A percentile compares a stretch with the other conserved stretches of the same genome.
These are phyloP conservation scores for Raffaelea albimanens DNA, from an alignment of 2,329 filamentous ascomycete species.

Conservation along the genomic window DNA sequence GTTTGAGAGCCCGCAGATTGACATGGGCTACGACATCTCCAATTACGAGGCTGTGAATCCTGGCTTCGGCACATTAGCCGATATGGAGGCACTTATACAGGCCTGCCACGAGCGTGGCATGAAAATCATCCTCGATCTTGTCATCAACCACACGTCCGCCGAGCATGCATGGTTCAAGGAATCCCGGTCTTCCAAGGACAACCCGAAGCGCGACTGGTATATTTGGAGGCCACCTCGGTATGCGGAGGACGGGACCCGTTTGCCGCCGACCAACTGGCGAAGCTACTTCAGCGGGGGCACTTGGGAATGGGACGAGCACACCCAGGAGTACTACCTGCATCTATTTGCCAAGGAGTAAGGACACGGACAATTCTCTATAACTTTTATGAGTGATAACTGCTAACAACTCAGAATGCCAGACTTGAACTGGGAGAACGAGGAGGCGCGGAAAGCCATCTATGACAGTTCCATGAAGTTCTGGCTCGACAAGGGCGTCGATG, in stretches of 20 bases:
- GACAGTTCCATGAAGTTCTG: conserved; percentile 67
- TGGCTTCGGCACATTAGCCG: conserved; percentile 51
- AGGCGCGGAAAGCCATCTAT: conserved; percentile 60
- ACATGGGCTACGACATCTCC: conserved; percentile 56
- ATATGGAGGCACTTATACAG: conserved; percentile 52
- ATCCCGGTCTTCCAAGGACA: conserved; percentile 49
- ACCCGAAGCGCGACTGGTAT: conserved; percentile 50
- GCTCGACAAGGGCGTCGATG: conserved; percentile 63
- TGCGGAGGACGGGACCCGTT: conserved; percentile 46
- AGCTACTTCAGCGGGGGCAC: conserved; percentile 50
- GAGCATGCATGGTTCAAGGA: conserved; percentile 63
- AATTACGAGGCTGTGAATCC: conserved; percentile 46
- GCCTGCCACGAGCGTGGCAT: conserved; percentile 53
- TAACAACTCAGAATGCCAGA: conserved; percentile 57
- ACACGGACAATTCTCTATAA: background rate
- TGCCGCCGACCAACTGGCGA: conserved; percentile 67
- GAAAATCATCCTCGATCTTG: conserved; percentile 52
- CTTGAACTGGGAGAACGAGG: conserved; percentile 73
- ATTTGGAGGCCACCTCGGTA: conserved; percentile 26
- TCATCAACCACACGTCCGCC: conserved; percentile 68
- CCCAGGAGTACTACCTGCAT: conserved; percentile 65
- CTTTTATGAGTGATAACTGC: background rate
- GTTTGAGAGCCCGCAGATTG: conserved; percentile 37
- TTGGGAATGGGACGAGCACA: conserved; percentile 62
- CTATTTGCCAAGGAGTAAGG: conserved; percentile 48